Base-by-base conservation (phyloP, 2,329 filamentous ascomycete genomes). In the Incumbomyces delicatus region DNA sequence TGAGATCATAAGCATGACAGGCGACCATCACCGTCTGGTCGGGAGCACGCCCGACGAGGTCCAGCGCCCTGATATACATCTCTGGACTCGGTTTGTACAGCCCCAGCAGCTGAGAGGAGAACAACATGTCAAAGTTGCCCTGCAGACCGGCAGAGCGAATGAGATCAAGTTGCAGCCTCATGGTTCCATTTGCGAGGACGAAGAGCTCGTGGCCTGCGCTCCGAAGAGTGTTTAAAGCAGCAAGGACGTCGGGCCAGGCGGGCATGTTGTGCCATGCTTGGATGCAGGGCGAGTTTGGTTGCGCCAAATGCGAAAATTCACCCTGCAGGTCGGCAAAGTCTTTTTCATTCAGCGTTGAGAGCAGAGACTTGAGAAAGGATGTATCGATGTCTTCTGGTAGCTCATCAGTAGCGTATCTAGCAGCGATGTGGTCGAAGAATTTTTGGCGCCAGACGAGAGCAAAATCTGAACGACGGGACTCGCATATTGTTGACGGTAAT, bases 171-270 rank as follows among this genome's bases (percentile, higher is more conserved):
- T 78, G 75, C 1, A 78, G 61, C 13, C 75, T 66, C 1, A 70
- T 73, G 0, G 73, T 77, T 0, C 75, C 75, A 47, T 78, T 78
- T 5, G 74, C 75, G 40, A 71, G 66, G 3, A 78, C 74, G 44
- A 74, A 71, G 0, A 71, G 57, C 48, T 73, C 67, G 6, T 66
- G 59, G 1, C 62, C 63, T 2, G 62, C 54, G 1, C 61, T 57
- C 12, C 64, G 59, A 1, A 77, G 58, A 0, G 53, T 53, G 2
- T 60, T 44, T 1, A 78, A 60, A 0, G 72, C 73, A 2, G 58
- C 49, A 0, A 51, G 36, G 1, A 76, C 71, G 43, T 78, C 74
- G 1, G 69, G 67, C 75, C 75, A 78, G 2, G 74, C 66, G 5
- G 55, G 60, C 59, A 74, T 70, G 3, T 56, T 50, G 53, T 77